These are phyloP conservation scores for Fusarium tuaranense DNA, from an alignment of 2,329 filamentous ascomycete species.

Conservation along the genomic window DNA sequence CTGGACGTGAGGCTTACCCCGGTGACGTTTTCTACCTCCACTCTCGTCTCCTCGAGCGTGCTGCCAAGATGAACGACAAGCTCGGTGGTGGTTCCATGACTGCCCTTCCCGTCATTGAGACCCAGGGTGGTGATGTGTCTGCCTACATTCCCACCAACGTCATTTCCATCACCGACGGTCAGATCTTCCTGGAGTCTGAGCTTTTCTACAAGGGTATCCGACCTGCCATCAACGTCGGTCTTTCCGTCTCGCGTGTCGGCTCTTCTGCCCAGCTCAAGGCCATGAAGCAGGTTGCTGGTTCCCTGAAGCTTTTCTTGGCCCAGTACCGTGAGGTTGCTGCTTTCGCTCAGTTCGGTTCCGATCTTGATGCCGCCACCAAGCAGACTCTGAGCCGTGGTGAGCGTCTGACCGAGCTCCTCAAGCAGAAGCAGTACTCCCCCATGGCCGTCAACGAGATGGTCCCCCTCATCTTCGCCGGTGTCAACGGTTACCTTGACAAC, in stretches of 20 bases:
- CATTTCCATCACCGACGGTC: slow-evolving; percentile 99
- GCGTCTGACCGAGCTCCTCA: slow-evolving; percentile 97
- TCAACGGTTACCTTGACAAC: slow-evolving; percentile 93
- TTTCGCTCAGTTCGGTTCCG: slow-evolving; percentile 99
- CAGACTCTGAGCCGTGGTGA: slow-evolving; percentile 98
- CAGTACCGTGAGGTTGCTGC: slow-evolving; percentile 99
- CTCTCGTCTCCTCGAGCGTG: slow-evolving; percentile 99
- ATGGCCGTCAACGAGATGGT: slow-evolving; percentile 99
- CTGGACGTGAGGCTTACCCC: slow-evolving; percentile 98
- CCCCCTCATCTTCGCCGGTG: slow-evolving; percentile 98
- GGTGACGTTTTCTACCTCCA: slow-evolving; percentile 99
- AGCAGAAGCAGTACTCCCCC: slow-evolving; percentile 99
- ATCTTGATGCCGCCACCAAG: slow-evolving; percentile 98
- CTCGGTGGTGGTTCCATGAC: slow-evolving; percentile 96
- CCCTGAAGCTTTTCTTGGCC: slow-evolving; percentile 99
- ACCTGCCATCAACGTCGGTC: slow-evolving; percentile 99
- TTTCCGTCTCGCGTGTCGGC: slow-evolving; percentile 99
- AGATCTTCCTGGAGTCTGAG: slow-evolving; percentile 99
- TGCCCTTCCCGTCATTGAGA: slow-evolving; percentile 98
- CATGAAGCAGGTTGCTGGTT: slow-evolving; percentile 99
- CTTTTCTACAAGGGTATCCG: slow-evolving; percentile 99
- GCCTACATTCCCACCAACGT: slow-evolving; percentile 99
- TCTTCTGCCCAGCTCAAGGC: slow-evolving; percentile 99
- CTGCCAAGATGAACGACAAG: slow-evolving; percentile 98
- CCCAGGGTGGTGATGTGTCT: slow-evolving; percentile 99